Conservation (phyloP, 164 flowering plant genomes). For the Piper longum region DNA sequence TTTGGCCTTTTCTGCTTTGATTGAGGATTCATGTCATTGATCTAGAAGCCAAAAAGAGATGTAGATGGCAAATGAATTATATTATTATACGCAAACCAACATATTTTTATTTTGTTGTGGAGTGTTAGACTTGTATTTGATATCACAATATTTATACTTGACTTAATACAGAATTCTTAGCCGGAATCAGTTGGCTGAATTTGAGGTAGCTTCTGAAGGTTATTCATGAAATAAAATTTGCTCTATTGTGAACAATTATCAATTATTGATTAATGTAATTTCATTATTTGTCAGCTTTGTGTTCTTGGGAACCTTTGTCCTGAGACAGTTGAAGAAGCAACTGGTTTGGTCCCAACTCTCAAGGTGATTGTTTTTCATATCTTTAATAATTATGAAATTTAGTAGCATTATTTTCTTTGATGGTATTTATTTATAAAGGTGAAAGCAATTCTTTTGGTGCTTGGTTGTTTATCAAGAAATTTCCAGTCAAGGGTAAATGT, state of each 20-base stretch:
- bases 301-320: conserved; percentile 98
- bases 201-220: conserved; percentile 45
- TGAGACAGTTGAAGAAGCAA: conserved; percentile 95
- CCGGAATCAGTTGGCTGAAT: conserved; percentile 79
- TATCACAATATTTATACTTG: conserved; percentile 23
- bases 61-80: neutral
- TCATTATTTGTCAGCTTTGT: conserved; percentile 64
- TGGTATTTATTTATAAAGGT: neutral
- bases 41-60: too few species aligned
- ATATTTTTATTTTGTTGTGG: neutral
- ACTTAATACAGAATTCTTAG: conserved; percentile 70
- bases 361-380: conserved; percentile 33
- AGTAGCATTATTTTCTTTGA: neutral
- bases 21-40: too few species aligned
- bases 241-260: neutral
- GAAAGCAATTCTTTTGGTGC: too few species aligned
- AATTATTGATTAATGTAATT: neutral
- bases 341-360: conserved; percentile 93
- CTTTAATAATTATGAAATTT: neutral
- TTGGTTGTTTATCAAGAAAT: too few species aligned
- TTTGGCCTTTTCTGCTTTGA: too few species aligned
- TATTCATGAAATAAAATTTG: neutral
- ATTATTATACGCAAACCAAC: neutral
- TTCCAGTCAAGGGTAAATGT: too few species aligned
- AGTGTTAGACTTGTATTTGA: neutral